phyloP scores from a whole-genome alignment of 441 rosid species.

The Euphorbia corollata region DNA sequence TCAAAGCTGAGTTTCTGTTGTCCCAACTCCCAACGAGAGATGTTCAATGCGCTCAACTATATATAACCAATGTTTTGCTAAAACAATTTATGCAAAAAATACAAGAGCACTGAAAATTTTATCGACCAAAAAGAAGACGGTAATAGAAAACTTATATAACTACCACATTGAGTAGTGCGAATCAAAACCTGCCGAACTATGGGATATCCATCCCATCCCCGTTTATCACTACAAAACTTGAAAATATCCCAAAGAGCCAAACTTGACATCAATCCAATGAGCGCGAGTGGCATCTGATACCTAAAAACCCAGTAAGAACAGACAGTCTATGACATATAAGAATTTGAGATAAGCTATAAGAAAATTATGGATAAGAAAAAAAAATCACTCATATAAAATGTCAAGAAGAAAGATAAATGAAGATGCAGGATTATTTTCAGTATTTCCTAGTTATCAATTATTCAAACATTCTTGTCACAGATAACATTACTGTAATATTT shows the following conservation, averaged over 20 bases:
- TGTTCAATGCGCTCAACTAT: neutral
- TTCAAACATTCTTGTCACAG: neutral
- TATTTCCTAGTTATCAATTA: neutral
- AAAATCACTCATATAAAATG: neutral
- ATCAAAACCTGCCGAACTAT: constrained; percentile 40
- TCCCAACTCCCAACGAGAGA: too few relatives aligned
- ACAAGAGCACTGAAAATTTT: neutral
- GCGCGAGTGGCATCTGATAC: constrained; percentile 89
- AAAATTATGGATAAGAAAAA: neutral
- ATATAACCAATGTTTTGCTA: neutral
- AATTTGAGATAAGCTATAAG: neutral
- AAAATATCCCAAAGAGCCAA: constrained; percentile 85
- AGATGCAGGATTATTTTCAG: neutral
- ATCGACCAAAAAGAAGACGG: neutral
- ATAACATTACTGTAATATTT: too few relatives aligned
- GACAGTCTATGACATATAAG: neutral
- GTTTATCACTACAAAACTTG: constrained; percentile 57
- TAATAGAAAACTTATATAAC: constrained; percentile 2
- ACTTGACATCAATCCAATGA: constrained; percentile 66
- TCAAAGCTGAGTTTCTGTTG: too few relatives aligned
- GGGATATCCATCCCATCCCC: constrained; percentile 61
- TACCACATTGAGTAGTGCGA: constrained; percentile 74
- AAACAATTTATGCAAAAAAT: neutral
- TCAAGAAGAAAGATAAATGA: neutral
- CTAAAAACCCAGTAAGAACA: constrained; percentile 23